These are phyloP conservation scores for Paecilomyces fulvus DNA, from an alignment of 2,329 filamentous ascomycete species.

Conservation along the genomic window DNA sequence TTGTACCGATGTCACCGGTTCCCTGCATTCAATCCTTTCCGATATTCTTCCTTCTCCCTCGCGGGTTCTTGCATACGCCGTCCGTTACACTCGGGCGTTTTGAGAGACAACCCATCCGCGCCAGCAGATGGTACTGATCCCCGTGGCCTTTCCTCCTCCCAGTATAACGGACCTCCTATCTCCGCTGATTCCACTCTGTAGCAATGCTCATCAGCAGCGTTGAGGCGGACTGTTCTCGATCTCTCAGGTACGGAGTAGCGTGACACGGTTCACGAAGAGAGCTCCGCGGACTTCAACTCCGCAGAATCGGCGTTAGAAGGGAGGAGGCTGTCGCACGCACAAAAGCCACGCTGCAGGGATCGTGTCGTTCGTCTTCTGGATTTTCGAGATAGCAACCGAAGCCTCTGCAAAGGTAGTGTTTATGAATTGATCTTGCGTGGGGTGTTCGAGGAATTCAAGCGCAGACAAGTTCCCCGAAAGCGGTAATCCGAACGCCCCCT, in stretches of 20 bases:
- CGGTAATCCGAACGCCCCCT: conserved; percentile 2
- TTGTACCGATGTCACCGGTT: background rate
- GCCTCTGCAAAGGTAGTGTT: background rate
- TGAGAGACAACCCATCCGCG: background rate
- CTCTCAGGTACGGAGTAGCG: background rate
- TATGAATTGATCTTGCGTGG: background rate
- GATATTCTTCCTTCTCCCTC: background rate
- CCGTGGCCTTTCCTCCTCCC: background rate
- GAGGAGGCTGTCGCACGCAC: background rate
- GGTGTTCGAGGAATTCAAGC: background rate
- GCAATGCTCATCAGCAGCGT: background rate
- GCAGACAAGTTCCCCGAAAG: conserved; percentile 5
- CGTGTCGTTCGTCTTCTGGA: background rate
- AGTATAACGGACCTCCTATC: background rate
- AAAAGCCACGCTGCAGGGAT: background rate
- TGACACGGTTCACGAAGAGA: background rate
- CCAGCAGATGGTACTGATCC: background rate
- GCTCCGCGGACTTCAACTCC: background rate
- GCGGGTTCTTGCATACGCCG: background rate
- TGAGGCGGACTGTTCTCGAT: background rate
- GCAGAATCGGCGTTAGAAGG: background rate
- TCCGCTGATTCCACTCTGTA: background rate
- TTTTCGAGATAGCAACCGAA: background rate
- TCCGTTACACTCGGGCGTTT: background rate
- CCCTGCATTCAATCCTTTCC: background rate